Evolutionary conservation across 2,329 filamentous ascomycete genomes (phyloP).

Genomic region (Canariomyces notabilis): DNA sequence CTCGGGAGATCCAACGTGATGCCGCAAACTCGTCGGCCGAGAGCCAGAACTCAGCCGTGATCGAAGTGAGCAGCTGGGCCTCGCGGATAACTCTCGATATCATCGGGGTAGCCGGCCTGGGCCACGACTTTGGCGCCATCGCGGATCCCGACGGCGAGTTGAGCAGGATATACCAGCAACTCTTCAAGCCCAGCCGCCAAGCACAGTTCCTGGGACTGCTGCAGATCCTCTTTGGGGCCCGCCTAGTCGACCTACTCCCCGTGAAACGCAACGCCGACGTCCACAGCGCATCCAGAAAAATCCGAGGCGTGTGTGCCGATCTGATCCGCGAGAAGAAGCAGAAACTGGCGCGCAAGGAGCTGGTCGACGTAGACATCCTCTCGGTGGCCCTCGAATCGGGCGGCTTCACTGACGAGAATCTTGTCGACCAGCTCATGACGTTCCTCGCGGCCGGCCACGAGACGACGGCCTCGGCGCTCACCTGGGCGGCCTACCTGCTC

Average conservation of each 20-base stretch:
- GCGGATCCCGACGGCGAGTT: slow-evolving; percentile 56
- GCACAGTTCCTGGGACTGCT: slow-evolving; percentile 55
- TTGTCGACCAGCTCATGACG: slow-evolving; percentile 88
- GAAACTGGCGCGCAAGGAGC: slow-evolving; percentile 42
- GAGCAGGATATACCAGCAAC: slow-evolving; percentile 48
- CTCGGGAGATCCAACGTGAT: slow-evolving; percentile 40
- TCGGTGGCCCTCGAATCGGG: slow-evolving; percentile 74
- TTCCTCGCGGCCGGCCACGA: slow-evolving; percentile 81
- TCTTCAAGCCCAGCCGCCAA: slow-evolving; percentile 50
- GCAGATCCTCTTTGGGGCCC: slow-evolving; percentile 56
- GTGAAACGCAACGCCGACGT: slow-evolving; percentile 66
- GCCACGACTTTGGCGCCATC: slow-evolving; percentile 64
- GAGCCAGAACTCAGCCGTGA: slow-evolving; percentile 33
- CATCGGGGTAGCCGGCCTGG: slow-evolving; percentile 67
- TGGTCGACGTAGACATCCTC: slow-evolving; percentile 65
- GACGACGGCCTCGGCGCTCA: slow-evolving; percentile 69
- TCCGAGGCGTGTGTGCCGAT: slow-evolving; percentile 61
- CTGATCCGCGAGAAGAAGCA: slow-evolving; percentile 67
- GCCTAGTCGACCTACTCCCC: slow-evolving; percentile 60
- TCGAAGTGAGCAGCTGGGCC: slow-evolving; percentile 59
- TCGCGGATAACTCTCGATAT: slow-evolving; percentile 69
- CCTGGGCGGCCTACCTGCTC: slow-evolving; percentile 71
- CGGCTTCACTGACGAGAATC: slow-evolving; percentile 69
- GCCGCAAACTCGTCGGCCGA: slow-evolving; percentile 32
- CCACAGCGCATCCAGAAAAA: slow-evolving; percentile 47